A percentile compares a stretch with the other conserved stretches of the same genome.
These are phyloP conservation scores for Capsicum pubescens DNA, from an alignment of 257 asterid species.

Conservation along the genomic window DNA sequence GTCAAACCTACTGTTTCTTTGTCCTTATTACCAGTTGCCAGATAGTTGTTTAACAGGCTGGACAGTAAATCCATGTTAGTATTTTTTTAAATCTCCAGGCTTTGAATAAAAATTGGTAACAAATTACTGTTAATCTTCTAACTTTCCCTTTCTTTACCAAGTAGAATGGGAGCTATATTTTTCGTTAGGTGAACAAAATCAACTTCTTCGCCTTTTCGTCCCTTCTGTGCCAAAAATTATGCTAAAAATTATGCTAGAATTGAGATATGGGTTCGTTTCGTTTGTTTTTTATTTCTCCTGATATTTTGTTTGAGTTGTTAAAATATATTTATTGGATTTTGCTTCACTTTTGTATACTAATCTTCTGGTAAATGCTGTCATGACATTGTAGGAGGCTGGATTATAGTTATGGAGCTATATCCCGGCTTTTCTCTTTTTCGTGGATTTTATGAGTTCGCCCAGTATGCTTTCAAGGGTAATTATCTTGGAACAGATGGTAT, in stretches of 20 bases:
- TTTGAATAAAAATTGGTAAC: not conserved
- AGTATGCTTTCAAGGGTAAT: slow-evolving; percentile 68
- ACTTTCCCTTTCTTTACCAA: slow-evolving; percentile 9
- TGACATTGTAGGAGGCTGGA: slow-evolving; percentile 70
- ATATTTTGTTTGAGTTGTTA: not conserved
- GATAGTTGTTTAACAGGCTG: too few relatives aligned
- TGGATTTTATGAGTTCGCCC: slow-evolving; percentile 82
- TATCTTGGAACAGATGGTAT: slow-evolving; percentile 91
- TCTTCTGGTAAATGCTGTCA: slow-evolving; percentile 28
- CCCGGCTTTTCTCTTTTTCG: slow-evolving; percentile 95
- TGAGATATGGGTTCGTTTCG: not conserved
- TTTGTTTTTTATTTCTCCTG: slow-evolving; percentile 1
- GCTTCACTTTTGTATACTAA: slow-evolving; percentile 6
- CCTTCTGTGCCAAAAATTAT: not conserved
- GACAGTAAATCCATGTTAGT: not conserved
- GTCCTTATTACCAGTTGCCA: too few relatives aligned
- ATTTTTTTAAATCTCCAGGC: not conserved
- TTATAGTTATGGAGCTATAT: slow-evolving; percentile 81
- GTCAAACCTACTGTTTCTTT: not conserved
- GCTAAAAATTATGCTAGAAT: not conserved
- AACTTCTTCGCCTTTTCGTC: slow-evolving; percentile 1
- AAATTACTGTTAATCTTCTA: slow-evolving; percentile 2
- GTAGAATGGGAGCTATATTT: not conserved
- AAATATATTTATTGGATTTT: not conserved
- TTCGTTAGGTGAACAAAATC: not conserved